Evolutionary conservation across 1,284 basidiomycete genomes (phyloP), one percentile per base, ranked within the genome.

Genomic region (Cryptococcus neoformans): DNA sequence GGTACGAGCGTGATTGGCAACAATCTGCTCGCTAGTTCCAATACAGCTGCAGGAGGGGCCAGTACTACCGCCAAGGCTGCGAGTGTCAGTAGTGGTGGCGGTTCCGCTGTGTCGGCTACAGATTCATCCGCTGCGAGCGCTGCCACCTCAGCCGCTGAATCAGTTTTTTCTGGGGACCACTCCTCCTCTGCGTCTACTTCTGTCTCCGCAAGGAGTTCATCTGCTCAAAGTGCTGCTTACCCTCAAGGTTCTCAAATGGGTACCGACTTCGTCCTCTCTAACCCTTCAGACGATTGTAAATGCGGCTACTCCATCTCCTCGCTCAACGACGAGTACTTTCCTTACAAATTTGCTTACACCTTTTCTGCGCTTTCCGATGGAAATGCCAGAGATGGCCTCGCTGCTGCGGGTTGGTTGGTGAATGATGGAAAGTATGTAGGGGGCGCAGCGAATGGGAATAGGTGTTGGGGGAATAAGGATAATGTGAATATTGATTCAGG

Each of bases 271-370:
- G 42, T 44, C 3, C 42, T 44, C 42, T n/a, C n/a, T 10, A 36
- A 44, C 14, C 38, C 55, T n/a, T 44, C 39, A 21, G 53, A 48
- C 36, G 42, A 39, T n/a, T 58, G 56, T 36, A 38, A 54, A 37
- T 58, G 56, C n/a, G 56, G 56, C 16, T 58, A 58, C 48, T 50
- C 50, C 14, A 39, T 58, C 48, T 34, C 46, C 10, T 45, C 36
- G 6, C 52, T 58, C 9, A 40, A 41, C 9, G 41, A 44, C 34
- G 21, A 21, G 34, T 58, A 58, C 47, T 53, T 58, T 28, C 56
- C 51, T 14, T 50, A 50, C n/a, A 9, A 35, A 6, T 58, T 45
- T 52, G 39, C 47, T 21, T 54, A 51, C 41, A 41, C 40, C 17
- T 58, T 58, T 44, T 53, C 51, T 12, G 21, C 42, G 9, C 21